A percentile compares a stretch with the other conserved stretches of the same genome.
phyloP scores from a whole-genome alignment of 2,329 filamentous ascomycete species.

The Fusarium brachygibbosum region DNA sequence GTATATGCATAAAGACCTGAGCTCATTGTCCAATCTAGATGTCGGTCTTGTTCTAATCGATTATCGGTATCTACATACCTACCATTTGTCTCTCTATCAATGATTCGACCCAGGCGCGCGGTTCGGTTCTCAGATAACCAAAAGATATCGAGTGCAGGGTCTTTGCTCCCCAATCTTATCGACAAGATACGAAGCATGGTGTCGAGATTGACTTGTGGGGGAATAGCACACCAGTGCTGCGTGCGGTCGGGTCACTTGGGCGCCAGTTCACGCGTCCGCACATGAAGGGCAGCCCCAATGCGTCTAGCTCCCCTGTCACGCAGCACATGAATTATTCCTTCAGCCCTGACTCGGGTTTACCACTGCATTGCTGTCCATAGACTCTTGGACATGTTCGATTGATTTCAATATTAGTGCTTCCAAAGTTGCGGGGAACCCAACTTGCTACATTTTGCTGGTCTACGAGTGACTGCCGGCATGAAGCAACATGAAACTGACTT shows the following conservation, averaged over 20 bases:
- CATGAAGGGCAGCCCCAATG: conserved; percentile 26
- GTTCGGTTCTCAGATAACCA: background rate
- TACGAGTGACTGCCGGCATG: conserved; percentile 31
- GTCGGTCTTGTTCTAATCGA: background rate
- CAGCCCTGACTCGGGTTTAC: conserved; percentile 43
- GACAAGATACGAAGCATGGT: conserved; percentile 13
- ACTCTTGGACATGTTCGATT: conserved; percentile 21
- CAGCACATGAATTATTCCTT: conserved; percentile 41
- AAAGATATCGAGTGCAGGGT: background rate
- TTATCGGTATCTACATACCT: background rate
- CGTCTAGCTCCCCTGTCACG: conserved; percentile 42
- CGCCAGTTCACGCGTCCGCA: conserved; percentile 41
- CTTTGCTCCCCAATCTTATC: conserved; percentile 12
- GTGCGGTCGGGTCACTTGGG: conserved; percentile 34
- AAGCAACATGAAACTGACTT: conserved; percentile 17
- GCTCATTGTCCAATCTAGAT: conserved; percentile 13
- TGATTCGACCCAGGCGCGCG: background rate
- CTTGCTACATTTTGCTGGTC: conserved; percentile 16
- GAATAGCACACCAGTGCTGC: conserved; percentile 24
- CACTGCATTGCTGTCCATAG: conserved; percentile 30
- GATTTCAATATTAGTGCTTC: conserved; percentile 19
- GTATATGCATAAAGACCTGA: conserved; percentile 34
- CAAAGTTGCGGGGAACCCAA: conserved; percentile 32
- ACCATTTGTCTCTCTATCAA: background rate
- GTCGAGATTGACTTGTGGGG: conserved; percentile 37